A percentile compares a stretch with the other conserved stretches of the same genome.
Evolutionary conservation across 805 yeast species (phyloP).

Genomic region (Ogataea haglerorum): DNA sequence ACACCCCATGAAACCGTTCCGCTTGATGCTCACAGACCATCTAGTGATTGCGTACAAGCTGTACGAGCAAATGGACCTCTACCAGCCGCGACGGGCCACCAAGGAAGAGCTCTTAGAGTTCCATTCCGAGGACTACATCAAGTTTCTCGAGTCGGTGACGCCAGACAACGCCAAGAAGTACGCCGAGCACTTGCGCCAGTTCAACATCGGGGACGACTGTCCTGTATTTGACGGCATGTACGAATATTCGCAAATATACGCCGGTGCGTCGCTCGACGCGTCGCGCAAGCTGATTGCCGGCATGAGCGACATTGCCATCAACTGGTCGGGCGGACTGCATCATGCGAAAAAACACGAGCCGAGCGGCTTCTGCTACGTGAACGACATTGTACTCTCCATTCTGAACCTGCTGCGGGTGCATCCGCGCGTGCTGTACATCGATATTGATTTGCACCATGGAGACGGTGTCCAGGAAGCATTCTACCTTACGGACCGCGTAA

Average conservation of each 20-base stretch:
- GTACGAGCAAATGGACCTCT: constrained; percentile 87
- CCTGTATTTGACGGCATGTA: constrained; percentile 94
- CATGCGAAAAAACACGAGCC: constrained; percentile 96
- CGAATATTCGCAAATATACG: constrained; percentile 81
- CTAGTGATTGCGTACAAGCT: constrained; percentile 79
- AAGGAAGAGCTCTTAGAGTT: constrained; percentile 74
- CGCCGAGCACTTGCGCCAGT: constrained; percentile 56
- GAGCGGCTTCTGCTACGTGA: constrained; percentile 91
- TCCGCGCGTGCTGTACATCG: constrained; percentile 89
- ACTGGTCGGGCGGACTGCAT: constrained; percentile 96
- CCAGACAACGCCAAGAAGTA: constrained; percentile 67
- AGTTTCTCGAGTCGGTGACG: constrained; percentile 70
- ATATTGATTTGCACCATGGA: constrained; percentile 94
- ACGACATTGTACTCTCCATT: constrained; percentile 89
- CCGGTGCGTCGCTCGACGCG: constrained; percentile 94
- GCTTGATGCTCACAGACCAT: constrained; percentile 92
- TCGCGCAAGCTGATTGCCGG: constrained; percentile 81
- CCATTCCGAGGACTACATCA: constrained; percentile 83
- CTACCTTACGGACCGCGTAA: constrained; percentile 89
- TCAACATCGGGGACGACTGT: constrained; percentile 91
- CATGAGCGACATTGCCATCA: constrained; percentile 89
- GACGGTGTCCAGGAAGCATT: constrained; percentile 98
- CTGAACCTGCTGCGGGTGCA: constrained; percentile 82
- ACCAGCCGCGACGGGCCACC: constrained; percentile 79
- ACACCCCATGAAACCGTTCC: constrained; percentile 98